These are phyloP conservation scores for Carpinus viminea DNA, from an alignment of 306 rosid genomes.

Conservation along the genomic window DNA sequence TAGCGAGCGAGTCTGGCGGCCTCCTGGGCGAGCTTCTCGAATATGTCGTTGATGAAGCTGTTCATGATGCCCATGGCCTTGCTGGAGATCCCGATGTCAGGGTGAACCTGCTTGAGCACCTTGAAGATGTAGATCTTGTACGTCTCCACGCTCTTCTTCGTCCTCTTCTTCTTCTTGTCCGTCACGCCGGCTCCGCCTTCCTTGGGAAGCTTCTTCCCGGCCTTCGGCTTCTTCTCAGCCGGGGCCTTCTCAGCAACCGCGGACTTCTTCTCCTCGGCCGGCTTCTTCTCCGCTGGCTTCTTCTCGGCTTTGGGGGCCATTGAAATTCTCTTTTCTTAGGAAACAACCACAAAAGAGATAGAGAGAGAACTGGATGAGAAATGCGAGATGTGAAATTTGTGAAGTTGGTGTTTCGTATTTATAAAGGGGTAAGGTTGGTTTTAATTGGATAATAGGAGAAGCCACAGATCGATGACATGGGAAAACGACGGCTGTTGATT, in stretches of 20 bases:
- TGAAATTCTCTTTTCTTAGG: neutral
- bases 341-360: neutral
- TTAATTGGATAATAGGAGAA: neutral
- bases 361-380: neutral
- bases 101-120: conserved; percentile 82
- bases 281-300: conserved; percentile 82
- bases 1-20: conserved; percentile 60
- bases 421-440: neutral
- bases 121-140: conserved; percentile 84
- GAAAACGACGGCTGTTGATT: neutral
- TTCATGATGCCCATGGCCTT: conserved; percentile 92
- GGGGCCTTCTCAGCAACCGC: conserved; percentile 46
- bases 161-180: conserved; percentile 73
- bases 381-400: neutral
- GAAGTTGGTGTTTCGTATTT: neutral
- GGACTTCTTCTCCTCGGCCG: conserved; percentile 46
- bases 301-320: conserved; percentile 81
- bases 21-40: conserved; percentile 84
- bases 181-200: conserved; percentile 48
- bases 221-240: conserved; percentile 79
- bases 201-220: conserved; percentile 72
- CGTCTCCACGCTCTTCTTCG: conserved; percentile 66
- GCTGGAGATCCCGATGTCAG: conserved; percentile 77
- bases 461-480: conserved; percentile 1
- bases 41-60: conserved; percentile 74